These are phyloP conservation scores for Rubia peregrina DNA, from an alignment of 305 asterid genomes.

Conservation along the genomic window DNA sequence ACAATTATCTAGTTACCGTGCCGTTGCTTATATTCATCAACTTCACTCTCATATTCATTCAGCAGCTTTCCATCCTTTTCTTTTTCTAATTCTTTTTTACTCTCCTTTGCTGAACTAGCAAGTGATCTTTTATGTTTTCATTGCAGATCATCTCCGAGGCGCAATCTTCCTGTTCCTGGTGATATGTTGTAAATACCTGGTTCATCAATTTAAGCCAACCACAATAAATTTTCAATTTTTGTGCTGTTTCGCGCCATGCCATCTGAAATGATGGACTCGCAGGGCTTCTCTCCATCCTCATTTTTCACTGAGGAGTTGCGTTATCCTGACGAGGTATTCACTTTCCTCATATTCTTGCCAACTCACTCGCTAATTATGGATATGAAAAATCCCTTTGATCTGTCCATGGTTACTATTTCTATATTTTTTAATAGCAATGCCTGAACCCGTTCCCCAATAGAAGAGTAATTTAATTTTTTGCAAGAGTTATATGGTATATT, in stretches of 20 bases:
- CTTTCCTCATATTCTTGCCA: background rate
- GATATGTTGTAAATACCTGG: slow-evolving; percentile 1
- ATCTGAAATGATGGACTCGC: slow-evolving; percentile 24
- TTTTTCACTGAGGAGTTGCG: slow-evolving; percentile 25
- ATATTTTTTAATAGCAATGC: background rate
- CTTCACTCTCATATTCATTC: background rate
- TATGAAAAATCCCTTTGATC: background rate
- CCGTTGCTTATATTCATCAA: background rate
- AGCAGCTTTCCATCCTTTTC: background rate
- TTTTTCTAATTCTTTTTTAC: background rate
- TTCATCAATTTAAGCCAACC: slow-evolving; percentile 8
- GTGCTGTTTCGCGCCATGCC: slow-evolving; percentile 23
- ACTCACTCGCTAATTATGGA: background rate
- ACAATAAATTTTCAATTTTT: background rate
- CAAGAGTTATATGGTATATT: background rate
- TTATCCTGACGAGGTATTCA: slow-evolving; percentile 26
- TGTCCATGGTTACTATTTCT: background rate
- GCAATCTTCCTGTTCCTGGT: slow-evolving; percentile 5
- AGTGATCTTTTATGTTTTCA: background rate
- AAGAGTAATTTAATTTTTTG: background rate
- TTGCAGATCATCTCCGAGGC: slow-evolving; percentile 12
- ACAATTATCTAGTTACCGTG: background rate
- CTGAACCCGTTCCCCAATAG: background rate
- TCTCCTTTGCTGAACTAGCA: background rate
- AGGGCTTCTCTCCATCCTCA: slow-evolving; percentile 25